Conservation (phyloP, 73 alveolate species). For the Paramecium sexaurelia region DNA sequence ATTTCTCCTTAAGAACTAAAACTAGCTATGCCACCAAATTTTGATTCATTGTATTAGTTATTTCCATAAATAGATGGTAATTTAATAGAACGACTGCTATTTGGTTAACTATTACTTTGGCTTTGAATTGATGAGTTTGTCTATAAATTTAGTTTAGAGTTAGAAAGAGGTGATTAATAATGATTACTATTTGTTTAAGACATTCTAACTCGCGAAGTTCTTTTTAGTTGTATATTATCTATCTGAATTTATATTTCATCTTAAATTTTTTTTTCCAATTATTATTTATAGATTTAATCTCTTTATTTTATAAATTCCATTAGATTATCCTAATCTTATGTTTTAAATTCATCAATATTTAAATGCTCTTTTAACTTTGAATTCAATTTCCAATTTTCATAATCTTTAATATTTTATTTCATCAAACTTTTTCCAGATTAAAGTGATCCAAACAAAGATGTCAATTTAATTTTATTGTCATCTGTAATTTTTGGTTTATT, state of each 20-base stretch:
- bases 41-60: background rate
- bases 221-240: background rate
- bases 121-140: background rate
- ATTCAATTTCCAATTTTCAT: background rate
- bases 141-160: background rate
- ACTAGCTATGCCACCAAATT: background rate
- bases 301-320: background rate
- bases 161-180: background rate
- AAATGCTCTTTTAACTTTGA: background rate
- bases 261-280: background rate
- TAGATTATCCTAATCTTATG: background rate
- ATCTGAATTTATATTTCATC: background rate
- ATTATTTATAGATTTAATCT: background rate
- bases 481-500: background rate
- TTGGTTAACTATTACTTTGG: background rate
- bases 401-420: background rate
- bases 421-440: background rate
- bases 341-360: background rate
- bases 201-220: background rate
- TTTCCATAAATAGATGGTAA: background rate
- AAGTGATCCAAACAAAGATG: background rate
- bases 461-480: background rate
- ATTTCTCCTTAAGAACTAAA: background rate
- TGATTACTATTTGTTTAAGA: background rate
- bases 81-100: conserved; percentile 4